phyloP scores from a whole-genome alignment of 108 stramenopile species.

The Aurantiochytrium sp. region DNA sequence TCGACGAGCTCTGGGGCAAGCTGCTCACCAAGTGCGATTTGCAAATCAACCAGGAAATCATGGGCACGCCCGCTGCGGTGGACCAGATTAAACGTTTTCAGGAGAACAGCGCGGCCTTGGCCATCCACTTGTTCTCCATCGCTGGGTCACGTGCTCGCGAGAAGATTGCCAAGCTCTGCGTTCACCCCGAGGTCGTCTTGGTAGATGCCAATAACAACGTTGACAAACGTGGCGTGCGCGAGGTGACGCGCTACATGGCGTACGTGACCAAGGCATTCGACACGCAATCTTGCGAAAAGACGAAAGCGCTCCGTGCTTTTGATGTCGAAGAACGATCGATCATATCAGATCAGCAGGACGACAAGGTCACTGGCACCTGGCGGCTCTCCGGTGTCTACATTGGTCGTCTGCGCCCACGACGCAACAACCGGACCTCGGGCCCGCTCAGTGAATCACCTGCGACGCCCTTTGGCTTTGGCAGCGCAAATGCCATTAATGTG shows the following conservation, averaged over 20 bases:
- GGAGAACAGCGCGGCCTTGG: conserved; percentile 4
- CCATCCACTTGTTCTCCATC: background rate
- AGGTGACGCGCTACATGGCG: background rate
- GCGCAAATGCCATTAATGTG: background rate
- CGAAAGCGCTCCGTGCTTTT: background rate
- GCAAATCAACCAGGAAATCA: background rate
- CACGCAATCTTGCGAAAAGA: conserved; percentile 1
- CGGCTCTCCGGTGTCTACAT: conserved; percentile 5
- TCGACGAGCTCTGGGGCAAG: conserved; percentile 15
- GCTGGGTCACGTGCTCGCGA: background rate
- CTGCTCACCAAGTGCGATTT: background rate
- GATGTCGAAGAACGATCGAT: background rate
- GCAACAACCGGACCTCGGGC: background rate
- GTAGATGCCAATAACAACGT: conserved; percentile 15
- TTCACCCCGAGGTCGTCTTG: conserved; percentile 1
- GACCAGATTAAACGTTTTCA: background rate
- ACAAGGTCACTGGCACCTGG: conserved; percentile 1
- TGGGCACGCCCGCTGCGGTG: background rate
- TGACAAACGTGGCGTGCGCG: background rate
- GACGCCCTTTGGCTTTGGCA: conserved; percentile 3
- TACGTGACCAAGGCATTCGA: background rate
- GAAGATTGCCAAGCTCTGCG: background rate
- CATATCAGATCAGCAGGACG: background rate
- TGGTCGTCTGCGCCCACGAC: background rate
- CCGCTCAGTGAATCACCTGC: background rate